phyloP scores from a whole-genome alignment of 164 flowering plant genomes.

The Echeveria elegans region DNA sequence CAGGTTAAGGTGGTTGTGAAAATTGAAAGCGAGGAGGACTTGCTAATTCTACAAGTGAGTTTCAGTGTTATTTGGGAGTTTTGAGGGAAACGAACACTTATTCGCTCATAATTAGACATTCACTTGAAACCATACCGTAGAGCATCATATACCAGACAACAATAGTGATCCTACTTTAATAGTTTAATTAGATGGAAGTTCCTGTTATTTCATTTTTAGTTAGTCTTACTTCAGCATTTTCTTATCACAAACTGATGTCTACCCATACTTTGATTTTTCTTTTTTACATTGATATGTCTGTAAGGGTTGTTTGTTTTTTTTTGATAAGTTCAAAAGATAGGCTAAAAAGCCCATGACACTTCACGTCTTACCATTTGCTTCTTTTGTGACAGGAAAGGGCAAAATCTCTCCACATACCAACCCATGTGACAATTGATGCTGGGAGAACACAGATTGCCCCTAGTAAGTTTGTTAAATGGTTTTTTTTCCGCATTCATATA shows the following conservation, averaged over 20 bases:
- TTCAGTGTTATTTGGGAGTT: background rate
- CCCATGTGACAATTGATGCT: conserved; percentile 93
- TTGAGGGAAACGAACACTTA: background rate
- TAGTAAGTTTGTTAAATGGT: conserved; percentile 35
- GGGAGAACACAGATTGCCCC: conserved; percentile 99
- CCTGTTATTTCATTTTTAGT: background rate
- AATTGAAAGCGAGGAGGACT: conserved; percentile 85
- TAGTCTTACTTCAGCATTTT: background rate
- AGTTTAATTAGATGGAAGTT: background rate
- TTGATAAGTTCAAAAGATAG: too few species aligned
- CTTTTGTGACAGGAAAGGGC: conserved; percentile 75
- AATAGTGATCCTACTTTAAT: too few species aligned
- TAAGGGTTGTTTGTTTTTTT: too few species aligned
- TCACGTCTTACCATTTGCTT: too few species aligned
- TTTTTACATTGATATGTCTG: background rate
- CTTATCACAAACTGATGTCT: background rate
- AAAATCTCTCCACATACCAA: conserved; percentile 71
- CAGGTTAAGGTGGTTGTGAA: conserved; percentile 97
- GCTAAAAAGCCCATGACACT: too few species aligned
- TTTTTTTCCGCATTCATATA: background rate
- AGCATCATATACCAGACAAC: background rate
- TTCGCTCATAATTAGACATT: background rate
- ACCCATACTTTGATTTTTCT: background rate
- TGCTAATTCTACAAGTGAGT: conserved; percentile 76
- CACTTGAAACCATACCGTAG: background rate